phyloP scores from a whole-genome alignment of 495 filamentous ascomycete species.

The Talaromyces ruber region DNA sequence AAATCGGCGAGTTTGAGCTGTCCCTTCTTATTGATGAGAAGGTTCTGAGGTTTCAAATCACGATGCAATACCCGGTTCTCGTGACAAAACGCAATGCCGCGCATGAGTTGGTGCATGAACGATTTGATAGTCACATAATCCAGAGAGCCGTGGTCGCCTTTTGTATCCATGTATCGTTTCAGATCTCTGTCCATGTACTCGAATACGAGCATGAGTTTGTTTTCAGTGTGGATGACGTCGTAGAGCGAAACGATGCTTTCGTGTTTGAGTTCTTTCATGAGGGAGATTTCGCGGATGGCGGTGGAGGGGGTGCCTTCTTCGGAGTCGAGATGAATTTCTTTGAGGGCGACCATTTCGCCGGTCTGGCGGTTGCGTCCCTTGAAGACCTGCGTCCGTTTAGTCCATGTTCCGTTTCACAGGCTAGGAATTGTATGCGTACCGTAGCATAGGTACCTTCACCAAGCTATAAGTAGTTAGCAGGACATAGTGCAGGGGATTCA shows the following conservation, averaged over 20 bases:
- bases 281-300: slow-evolving; percentile 93
- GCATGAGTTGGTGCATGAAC: slow-evolving; percentile 93
- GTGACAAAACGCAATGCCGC: slow-evolving; percentile 94
- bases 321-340: slow-evolving; percentile 98
- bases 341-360: slow-evolving; percentile 91
- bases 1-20: slow-evolving; percentile 93
- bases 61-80: slow-evolving; percentile 91
- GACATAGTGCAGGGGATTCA: neutral
- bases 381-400: slow-evolving; percentile 64
- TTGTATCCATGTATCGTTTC: slow-evolving; percentile 98
- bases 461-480: slow-evolving; percentile 40
- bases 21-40: slow-evolving; percentile 88
- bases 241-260: slow-evolving; percentile 95
- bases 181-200: slow-evolving; percentile 98
- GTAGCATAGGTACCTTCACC: slow-evolving; percentile 99
- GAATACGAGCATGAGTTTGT: slow-evolving; percentile 98
- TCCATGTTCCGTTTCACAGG: neutral
- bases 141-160: slow-evolving; percentile 73
- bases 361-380: slow-evolving; percentile 96
- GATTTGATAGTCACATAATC: slow-evolving; percentile 86
- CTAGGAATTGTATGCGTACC: slow-evolving; percentile 38
- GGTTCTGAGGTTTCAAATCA: slow-evolving; percentile 93
- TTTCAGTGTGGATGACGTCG: slow-evolving; percentile 99
- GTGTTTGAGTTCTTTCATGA: slow-evolving; percentile 99
- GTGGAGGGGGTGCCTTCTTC: slow-evolving; percentile 98